Evolutionary conservation across 2,329 filamentous ascomycete genomes (phyloP).

Genomic region (Trichophyton simii): DNA sequence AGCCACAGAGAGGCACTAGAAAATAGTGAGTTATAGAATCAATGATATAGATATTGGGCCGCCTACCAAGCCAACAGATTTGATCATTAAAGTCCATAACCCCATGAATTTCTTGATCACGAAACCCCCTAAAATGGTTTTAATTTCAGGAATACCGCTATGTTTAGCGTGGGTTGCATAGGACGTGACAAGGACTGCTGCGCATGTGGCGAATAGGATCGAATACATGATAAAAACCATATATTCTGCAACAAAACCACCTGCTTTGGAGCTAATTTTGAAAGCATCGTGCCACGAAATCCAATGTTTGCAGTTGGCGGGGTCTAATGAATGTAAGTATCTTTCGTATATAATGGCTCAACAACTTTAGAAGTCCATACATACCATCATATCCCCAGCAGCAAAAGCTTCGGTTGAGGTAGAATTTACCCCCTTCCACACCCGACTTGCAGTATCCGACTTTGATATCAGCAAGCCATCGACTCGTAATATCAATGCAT

Average conservation of each 20-base stretch:
- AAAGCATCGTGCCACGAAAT: slow-evolving; percentile 68
- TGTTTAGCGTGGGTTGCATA: slow-evolving; percentile 94
- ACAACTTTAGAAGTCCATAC: slow-evolving; percentile 19
- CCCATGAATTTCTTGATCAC: slow-evolving; percentile 98
- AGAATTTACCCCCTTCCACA: slow-evolving; percentile 71
- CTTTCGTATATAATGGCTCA: background rate
- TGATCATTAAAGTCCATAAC: slow-evolving; percentile 83
- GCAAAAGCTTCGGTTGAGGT: slow-evolving; percentile 82
- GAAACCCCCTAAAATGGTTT: slow-evolving; percentile 96
- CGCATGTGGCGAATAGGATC: slow-evolving; percentile 66
- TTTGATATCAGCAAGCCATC: slow-evolving; percentile 91
- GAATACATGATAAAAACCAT: slow-evolving; percentile 58
- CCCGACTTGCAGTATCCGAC: slow-evolving; percentile 71
- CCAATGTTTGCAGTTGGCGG: slow-evolving; percentile 76
- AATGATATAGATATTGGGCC: background rate
- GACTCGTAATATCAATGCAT: slow-evolving; percentile 75
- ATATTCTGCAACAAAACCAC: slow-evolving; percentile 74
- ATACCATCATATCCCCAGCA: slow-evolving; percentile 73
- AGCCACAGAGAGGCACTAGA: slow-evolving; percentile 67
- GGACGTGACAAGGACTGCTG: slow-evolving; percentile 72
- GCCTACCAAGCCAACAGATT: slow-evolving; percentile 60
- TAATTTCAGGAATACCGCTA: slow-evolving; percentile 99
- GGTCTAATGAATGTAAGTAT: slow-evolving; percentile 34
- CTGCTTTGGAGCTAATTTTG: slow-evolving; percentile 51
- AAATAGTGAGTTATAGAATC: background rate